Conservation (phyloP, 1,284 basidiomycete species). For the Coniferiporia sulphurascens region DNA sequence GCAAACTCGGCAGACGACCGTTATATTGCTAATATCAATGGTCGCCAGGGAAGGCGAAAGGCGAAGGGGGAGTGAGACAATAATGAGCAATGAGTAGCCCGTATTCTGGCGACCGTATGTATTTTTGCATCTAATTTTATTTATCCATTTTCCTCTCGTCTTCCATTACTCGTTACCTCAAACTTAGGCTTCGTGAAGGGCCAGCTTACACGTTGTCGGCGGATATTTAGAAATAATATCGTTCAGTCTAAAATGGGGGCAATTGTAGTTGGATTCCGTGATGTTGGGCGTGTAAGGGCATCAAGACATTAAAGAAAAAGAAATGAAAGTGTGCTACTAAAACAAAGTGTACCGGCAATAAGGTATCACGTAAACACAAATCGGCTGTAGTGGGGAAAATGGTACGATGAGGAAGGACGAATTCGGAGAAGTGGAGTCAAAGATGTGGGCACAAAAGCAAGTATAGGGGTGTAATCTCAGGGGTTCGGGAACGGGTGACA, state of each 20-base stretch:
- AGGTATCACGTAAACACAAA: not conserved
- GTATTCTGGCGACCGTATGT: too few species aligned
- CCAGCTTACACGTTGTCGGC: too few species aligned
- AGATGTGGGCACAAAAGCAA: not conserved
- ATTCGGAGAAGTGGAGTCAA: not conserved
- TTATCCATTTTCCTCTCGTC: too few species aligned
- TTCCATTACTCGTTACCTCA: too few species aligned
- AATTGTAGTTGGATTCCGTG: not conserved
- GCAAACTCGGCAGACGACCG: not conserved
- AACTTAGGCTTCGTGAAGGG: too few species aligned
- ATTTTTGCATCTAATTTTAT: too few species aligned
- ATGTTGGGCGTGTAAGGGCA: not conserved
- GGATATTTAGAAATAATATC: not conserved
- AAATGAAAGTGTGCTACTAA: not conserved
- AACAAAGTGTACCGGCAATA: not conserved
- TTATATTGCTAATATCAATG: not conserved
- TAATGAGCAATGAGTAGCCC: not conserved
- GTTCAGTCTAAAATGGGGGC: not conserved
- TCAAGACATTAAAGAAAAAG: not conserved
- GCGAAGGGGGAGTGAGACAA: not conserved
- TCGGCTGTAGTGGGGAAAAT: not conserved
- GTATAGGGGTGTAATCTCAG: not conserved
- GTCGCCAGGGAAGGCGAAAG: not conserved
- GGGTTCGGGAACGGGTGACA: not conserved
- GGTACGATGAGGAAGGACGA: not conserved